These are phyloP conservation scores for Phytophthora cactorum DNA, from an alignment of 352 stramenopile genomes.

Conservation along the genomic window DNA sequence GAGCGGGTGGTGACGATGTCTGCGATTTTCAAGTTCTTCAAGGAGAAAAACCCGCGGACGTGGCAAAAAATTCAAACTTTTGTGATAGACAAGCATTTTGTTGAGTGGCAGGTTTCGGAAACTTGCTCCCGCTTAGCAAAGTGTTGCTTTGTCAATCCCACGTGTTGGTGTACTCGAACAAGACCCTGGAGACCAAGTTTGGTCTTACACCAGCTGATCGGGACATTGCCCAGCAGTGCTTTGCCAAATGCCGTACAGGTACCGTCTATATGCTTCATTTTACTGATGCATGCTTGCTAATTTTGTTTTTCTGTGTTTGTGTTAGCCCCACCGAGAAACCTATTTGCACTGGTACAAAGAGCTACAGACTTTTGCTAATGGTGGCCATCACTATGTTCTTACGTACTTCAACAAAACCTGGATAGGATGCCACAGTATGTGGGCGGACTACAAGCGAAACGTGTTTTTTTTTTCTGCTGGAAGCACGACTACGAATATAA, in stretches of 20 bases:
- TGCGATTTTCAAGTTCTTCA: slow-evolving; percentile 1
- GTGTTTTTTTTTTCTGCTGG: background rate
- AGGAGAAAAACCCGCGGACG: background rate
- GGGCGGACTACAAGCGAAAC: background rate
- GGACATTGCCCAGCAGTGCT: too few species aligned
- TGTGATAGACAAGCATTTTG: background rate
- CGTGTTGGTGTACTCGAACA: background rate
- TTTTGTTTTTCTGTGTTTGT: background rate
- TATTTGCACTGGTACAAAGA: background rate
- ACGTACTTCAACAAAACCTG: background rate
- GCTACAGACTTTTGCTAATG: background rate
- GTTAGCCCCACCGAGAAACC: background rate
- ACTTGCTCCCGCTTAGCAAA: background rate
- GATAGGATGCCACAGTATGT: background rate
- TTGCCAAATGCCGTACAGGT: too few species aligned
- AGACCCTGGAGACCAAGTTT: background rate
- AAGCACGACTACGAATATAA: background rate
- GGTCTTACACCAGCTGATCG: background rate
- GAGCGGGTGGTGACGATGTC: background rate
- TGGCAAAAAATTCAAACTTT: background rate
- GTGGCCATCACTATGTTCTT: background rate
- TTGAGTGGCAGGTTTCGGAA: background rate
- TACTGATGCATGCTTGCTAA: too few species aligned
- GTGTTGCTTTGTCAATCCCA: background rate
- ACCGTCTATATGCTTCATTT: too few species aligned